Percentiles rank a stretch among this genome's conserved stretches.
phyloP scores from a whole-genome alignment of 2,329 filamentous ascomycete genomes.

The Aspergillus sojae region DNA sequence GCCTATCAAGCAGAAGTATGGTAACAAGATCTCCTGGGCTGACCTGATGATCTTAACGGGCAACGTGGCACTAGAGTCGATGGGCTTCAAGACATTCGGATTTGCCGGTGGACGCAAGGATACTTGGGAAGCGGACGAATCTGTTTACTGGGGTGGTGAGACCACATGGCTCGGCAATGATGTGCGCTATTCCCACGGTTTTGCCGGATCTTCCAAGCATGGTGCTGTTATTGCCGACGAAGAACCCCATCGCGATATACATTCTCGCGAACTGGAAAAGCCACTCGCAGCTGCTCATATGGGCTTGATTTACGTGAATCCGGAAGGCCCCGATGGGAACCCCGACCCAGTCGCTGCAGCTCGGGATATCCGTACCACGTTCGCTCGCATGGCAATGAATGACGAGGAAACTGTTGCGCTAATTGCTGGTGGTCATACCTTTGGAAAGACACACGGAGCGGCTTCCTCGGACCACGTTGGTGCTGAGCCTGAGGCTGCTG shows the following conservation, averaged over 20 bases:
- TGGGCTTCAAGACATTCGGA: slow-evolving; percentile 74
- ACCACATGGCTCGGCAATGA: slow-evolving; percentile 75
- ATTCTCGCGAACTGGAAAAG: slow-evolving; percentile 66
- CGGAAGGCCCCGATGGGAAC: slow-evolving; percentile 73
- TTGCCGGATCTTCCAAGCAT: slow-evolving; percentile 34
- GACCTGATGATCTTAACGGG: slow-evolving; percentile 72
- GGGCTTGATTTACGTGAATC: slow-evolving; percentile 82
- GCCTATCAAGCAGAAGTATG: slow-evolving; percentile 85
- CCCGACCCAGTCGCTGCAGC: slow-evolving; percentile 71
- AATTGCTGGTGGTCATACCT: slow-evolving; percentile 76
- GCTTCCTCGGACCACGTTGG: slow-evolving; percentile 66
- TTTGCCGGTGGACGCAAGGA: slow-evolving; percentile 74
- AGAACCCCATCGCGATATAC: slow-evolving; percentile 44
- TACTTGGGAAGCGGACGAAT: slow-evolving; percentile 75
- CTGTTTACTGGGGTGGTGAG: slow-evolving; percentile 77
- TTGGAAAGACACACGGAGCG: slow-evolving; percentile 81
- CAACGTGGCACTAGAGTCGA: slow-evolving; percentile 76
- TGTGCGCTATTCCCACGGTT: slow-evolving; percentile 58
- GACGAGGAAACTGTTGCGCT: slow-evolving; percentile 80
- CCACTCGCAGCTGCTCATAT: slow-evolving; percentile 71
- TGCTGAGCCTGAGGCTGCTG: slow-evolving; percentile 66
- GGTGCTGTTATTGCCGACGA: slow-evolving; percentile 8
- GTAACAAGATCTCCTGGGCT: slow-evolving; percentile 80
- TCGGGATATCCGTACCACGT: slow-evolving; percentile 72
- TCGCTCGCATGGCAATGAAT: slow-evolving; percentile 80